Conservation (phyloP, 148 eudicot species). For the Salicornia ramosissima region DNA sequence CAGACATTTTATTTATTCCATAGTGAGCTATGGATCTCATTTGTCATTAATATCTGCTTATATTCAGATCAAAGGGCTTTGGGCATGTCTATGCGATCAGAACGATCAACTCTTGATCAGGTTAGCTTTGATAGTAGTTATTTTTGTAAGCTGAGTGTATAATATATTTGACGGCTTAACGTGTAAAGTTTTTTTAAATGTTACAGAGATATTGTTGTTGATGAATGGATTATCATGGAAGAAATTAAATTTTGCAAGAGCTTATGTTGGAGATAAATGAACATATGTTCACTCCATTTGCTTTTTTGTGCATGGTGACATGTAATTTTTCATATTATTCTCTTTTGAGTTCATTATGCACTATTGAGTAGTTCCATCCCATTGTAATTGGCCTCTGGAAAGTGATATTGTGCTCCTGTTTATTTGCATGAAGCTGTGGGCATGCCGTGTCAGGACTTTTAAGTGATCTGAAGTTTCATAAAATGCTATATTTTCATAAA, state of each 20-base stretch:
- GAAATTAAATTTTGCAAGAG: neutral
- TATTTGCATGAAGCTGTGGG: neutral
- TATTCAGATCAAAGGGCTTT: constrained; percentile 96
- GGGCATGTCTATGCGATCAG: constrained; percentile 99
- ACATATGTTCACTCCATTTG: neutral
- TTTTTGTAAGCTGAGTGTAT: neutral
- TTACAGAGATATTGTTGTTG: neutral
- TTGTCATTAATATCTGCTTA: constrained; percentile 11
- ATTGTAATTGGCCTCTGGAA: neutral
- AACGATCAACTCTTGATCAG: constrained; percentile 91
- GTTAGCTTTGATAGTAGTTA: constrained; percentile 28
- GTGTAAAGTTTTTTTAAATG: neutral
- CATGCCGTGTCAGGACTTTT: neutral
- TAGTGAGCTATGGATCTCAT: neutral
- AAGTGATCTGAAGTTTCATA: neutral
- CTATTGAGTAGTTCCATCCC: neutral
- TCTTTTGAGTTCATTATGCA: neutral
- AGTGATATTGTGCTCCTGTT: neutral
- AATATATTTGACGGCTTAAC: neutral
- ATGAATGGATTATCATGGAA: neutral
- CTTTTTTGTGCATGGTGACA: neutral
- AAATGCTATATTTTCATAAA: too few relatives aligned
- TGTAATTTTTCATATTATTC: neutral
- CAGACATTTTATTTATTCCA: neutral
- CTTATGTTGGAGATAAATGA: neutral